Evolutionary conservation across 2,329 filamentous ascomycete species (phyloP), one percentile per base, ranked within the genome.

Genomic region (Sclerotinia trifoliorum): DNA sequence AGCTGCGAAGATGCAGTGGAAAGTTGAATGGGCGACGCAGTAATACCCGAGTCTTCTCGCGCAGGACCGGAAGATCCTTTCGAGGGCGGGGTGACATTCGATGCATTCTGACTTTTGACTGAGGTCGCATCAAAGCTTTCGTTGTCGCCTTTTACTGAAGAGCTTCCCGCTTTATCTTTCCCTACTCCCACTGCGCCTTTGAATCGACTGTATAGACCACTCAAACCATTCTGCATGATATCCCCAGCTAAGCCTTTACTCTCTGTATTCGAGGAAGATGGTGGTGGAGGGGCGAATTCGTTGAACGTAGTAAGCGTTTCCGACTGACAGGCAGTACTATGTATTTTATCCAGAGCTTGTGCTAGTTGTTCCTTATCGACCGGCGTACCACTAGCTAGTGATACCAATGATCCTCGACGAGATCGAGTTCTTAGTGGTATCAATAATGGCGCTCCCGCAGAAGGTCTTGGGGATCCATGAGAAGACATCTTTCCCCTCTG

Each of bases 261-360:
- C 74, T 96, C 93, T 32, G 83, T 79, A 19, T 82, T 80, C 1
- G 84, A 82, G 1, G 86, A 80, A 1, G 85, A 82, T 2, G 83
- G 81, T 0, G 91, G 88, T 6, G 89, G 88, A 0, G 90, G 85
- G 0, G 90, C 91, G 75, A 96, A 94, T 76, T 97, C 94, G 80
- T 96, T 96, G 80, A 98, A 98, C 11, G 93, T 96, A 2, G 94
- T 98, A 60, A 98, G 83, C 46, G 88, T 87, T 71, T 91, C 90
- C 46, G 91, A 91, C 77, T 92, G 91, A 76, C 91, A 96, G n/a
- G 94, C 93, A 7, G 91, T 89, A 63, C 84, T 93, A 79, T 97
- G 94, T 73, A 97, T 97, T 74, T 92, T 89, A 79, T 96, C 91
- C 70, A 97, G 87, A 24, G 90, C 86, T 71, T 92, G 87, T 46